A percentile compares a stretch with the other conserved stretches of the same genome.
These are phyloP conservation scores for Komagataella pseudopastoris DNA, from an alignment of 805 yeast genomes.

Conservation along the genomic window DNA sequence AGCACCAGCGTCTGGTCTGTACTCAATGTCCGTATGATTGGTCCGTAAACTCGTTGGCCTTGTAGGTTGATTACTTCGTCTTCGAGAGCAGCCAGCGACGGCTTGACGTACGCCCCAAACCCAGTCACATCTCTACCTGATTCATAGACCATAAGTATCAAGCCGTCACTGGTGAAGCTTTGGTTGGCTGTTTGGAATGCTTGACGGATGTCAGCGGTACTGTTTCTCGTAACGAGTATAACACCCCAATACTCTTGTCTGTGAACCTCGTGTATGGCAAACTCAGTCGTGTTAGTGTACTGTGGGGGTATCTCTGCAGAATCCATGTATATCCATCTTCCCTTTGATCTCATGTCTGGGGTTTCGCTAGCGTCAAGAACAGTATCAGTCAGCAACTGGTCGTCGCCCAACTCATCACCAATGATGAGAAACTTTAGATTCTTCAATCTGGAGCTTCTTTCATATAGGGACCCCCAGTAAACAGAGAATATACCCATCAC, in stretches of 20 bases:
- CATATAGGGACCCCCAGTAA: conserved; percentile 35
- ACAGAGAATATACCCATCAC: conserved; percentile 26
- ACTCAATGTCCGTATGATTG: background rate
- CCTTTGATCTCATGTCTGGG: background rate
- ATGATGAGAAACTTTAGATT: conserved; percentile 26
- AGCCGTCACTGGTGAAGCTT: conserved; percentile 12
- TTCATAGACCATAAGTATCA: conserved; percentile 34
- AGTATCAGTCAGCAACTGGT: background rate
- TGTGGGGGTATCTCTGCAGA: background rate
- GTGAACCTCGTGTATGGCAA: conserved; percentile 24
- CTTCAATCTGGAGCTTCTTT: conserved; percentile 14
- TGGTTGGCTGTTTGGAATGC: conserved; percentile 1
- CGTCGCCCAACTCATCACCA: conserved; percentile 15
- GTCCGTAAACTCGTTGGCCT: background rate
- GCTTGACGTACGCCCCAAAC: background rate
- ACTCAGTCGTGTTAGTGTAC: background rate
- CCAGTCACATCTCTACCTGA: conserved; percentile 41
- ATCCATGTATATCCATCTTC: background rate
- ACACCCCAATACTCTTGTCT: conserved; percentile 51
- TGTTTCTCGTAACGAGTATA: conserved; percentile 34
- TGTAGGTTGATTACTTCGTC: background rate
- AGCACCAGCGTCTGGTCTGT: background rate
- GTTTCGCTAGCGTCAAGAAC: background rate
- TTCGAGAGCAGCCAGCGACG: background rate
- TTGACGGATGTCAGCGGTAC: conserved; percentile 23